Base-by-base conservation (phyloP, 768 basidiomycete genomes). In the Boletellus sp. region DNA sequence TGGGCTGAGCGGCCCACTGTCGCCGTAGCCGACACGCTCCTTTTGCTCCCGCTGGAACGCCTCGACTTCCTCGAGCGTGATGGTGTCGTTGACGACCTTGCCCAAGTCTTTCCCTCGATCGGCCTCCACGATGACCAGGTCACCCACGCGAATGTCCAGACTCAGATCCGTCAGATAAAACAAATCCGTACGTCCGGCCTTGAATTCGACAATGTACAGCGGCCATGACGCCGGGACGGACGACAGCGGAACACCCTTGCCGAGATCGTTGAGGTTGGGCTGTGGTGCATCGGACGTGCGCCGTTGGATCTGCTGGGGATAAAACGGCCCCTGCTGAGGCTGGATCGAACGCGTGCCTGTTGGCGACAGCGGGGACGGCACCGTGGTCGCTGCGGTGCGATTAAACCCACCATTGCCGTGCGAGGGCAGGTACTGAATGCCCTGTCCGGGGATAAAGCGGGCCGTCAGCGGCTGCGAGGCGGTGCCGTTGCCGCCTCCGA, bases 121-220 rank as follows among this genome's bases (percentile, higher is more conserved):
- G 24, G 93, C 95, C 68, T 98, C 95, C 16, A 98, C 95, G 54
- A 97, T 93, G 53, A 98, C 95, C 33, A 93, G 73, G 63, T 97
- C 95, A 2, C 93, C 95, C 19, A 87, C 83, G 6, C 83, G 79
- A 53, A 97, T 83, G 32, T 78, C 72, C 34, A 80, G 61, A 59
- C 75, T 62, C 52, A 77, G 74, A 61, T 94, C 89, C 1, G 84
- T 87, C 53, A 85, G 77, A 68, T 96, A 98, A 71, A 94, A 98
- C 23, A 99, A 72, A 67, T 98, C 95, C 54, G 93, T 93, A 35
- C 95, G 83, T 0, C 93, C 92, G 0, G 94, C 94, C 71, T 97
- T 99, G 78, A 99, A 99, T 68, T 96, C 90, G 59, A 97, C 88
- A 59, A 97, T 94, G 76, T 81, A 97, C 8, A 99, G 78, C n/a